Percentiles rank a stretch among this genome's conserved stretches.
These are phyloP conservation scores for Ustilago loliicola DNA, from an alignment of 1,284 basidiomycete genomes.

Conservation along the genomic window DNA sequence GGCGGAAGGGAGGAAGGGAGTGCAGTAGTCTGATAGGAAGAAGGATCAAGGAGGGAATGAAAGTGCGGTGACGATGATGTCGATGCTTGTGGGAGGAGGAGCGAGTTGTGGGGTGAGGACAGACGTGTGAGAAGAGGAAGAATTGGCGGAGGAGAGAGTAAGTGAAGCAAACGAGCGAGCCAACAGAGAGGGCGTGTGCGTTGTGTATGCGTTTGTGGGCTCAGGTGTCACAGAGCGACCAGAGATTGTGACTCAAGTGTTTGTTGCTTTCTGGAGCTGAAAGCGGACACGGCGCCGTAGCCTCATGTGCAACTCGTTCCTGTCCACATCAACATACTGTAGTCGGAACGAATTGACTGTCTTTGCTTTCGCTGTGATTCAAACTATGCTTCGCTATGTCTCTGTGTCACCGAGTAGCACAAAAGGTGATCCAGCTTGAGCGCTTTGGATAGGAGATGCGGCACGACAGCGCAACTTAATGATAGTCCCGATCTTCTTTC, in stretches of 20 bases:
- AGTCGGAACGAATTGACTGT: no score
- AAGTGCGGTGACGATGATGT: neutral
- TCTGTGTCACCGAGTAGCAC: no score
- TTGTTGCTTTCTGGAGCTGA: slow-evolving; percentile 11
- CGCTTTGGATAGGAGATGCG: neutral
- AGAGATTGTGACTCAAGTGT: slow-evolving; percentile 18
- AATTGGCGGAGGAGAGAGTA: neutral
- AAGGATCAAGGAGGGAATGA: neutral
- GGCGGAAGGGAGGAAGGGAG: neutral
- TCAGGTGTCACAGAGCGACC: no score
- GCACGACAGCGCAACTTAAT: neutral
- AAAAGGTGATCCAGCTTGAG: no score
- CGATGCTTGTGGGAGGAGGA: slow-evolving; percentile 6
- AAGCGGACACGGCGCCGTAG: slow-evolving; percentile 2
- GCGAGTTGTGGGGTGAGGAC: slow-evolving; percentile 12
- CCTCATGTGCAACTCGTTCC: neutral
- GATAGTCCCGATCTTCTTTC: neutral
- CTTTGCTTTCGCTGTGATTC: no score
- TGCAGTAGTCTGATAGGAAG: neutral
- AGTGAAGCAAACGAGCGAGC: neutral
- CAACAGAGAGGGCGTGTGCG: slow-evolving; percentile 4
- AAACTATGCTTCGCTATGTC: no score
- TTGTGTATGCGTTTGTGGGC: neutral
- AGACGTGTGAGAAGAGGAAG: neutral
- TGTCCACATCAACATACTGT: neutral